Base-by-base conservation (phyloP, 2,329 filamentous ascomycete species). In the Botrytis tulipae region DNA sequence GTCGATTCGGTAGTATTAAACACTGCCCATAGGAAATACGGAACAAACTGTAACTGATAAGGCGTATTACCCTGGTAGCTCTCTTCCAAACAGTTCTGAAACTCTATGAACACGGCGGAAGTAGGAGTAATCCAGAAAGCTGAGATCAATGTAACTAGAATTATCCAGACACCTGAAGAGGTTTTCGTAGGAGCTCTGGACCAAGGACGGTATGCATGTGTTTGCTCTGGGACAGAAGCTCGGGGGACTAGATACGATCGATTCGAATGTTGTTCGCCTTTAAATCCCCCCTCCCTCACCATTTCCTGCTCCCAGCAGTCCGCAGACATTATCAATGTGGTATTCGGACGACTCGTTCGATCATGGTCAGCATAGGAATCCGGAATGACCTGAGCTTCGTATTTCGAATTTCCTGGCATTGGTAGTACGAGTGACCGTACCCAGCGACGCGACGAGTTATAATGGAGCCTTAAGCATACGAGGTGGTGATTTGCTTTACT, bases 81-180 rank as follows among this genome's bases (percentile, higher is more conserved):
- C 74, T 87, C 85, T 66, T 86, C 82, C 44, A 98, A 86, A 83
- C 95, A 99, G 83, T 98, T 97, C n/a, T 92, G 86, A 82, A 97
- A 96, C 73, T 89, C 85, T 75, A 98, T 84, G 78, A 90, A 88
- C 62, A 90, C 93, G 67, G 92, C 93, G 59, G 84, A 81, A 40
- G 83, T 85, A 14, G 88, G 85, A 61, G 81, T 80, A 61, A 79
- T 75, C 72, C 75, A 79, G 22, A 80, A 73, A 61, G 75, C 75
- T 40, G 75, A 65, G 65, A 79, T 57, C 46, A 81, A 44, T 29
- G 79, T 22, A 44, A 80, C 65, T 18, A 80, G 48, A 70, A 75
- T 76, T 74, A 66, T 69, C 44, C 77, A 72, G 40, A 61, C 73
- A 44, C 68, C 70, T 59, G 75, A 73, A 32, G 66, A 74, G 20